Evolutionary conservation across 352 stramenopile species (phyloP), one percentile per base, ranked within the genome.

Genomic region (Globisporangium heterothallicum): DNA sequence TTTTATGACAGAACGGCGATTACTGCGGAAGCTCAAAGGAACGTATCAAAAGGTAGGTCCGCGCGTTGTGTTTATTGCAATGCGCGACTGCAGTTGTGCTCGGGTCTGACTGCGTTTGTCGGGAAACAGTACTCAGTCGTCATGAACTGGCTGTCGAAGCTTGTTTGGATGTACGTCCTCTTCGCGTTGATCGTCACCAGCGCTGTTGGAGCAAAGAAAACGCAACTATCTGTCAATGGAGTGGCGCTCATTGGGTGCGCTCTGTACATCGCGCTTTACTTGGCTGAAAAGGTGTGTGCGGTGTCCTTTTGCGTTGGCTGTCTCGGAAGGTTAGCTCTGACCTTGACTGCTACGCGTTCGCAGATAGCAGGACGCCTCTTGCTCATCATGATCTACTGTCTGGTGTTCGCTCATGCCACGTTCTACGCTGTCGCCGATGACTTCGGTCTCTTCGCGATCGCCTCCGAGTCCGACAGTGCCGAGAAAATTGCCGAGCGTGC

Each of bases 91-190:
- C n/a, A n/a, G n/a, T n/a, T n/a, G n/a, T n/a, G n/a, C n/a, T n/a
- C n/a, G n/a, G n/a, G n/a, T n/a, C n/a, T n/a, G n/a, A n/a, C n/a
- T n/a, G n/a, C n/a, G n/a, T n/a, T n/a, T n/a, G 30, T 36, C 16
- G 12, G 30, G 6, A 36, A 6, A 34, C 26, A 65, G 58, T 62
- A 65, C 58, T 62, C 58, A 24, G 19, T 44, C n/a, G 35, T 65
- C n/a, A 62, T 56, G 52, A 42, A 34, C 41, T 56, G 40, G 41
- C 12, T 65, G 24, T 59, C 58, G 44, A 42, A 26, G 13, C 16
- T 65, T 36, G 49, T 65, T n/a, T 51, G 53, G 53, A 42, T 61
- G 42, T 65, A 65, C 40, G 55, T 65, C 25, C 44, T 65, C 58
- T 65, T 65, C 38, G 58, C 58, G 19, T 48, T 61, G 26, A 56